Evolutionary conservation across 306 rosid genomes (phyloP).

Genomic region (Sphenostylis stenocarpa): DNA sequence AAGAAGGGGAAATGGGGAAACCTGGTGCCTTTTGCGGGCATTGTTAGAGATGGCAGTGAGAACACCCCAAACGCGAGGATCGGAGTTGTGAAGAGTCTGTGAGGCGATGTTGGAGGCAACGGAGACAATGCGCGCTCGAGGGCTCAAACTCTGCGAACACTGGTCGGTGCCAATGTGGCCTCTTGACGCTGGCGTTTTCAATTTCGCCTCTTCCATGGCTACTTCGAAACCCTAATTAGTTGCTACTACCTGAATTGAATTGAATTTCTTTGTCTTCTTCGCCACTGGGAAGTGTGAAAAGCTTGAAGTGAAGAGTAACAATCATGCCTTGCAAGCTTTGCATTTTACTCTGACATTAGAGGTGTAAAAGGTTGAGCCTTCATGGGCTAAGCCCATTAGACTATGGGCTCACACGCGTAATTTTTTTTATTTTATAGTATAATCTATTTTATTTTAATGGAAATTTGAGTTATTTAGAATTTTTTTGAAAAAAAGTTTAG

Average conservation of each 20-base stretch:
- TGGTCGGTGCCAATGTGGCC: not conserved
- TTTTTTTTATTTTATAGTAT: too few relatives aligned
- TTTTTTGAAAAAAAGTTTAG: too few relatives aligned
- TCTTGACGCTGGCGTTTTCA: not conserved
- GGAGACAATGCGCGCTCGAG: conserved; percentile 56
- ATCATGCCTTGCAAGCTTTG: too few relatives aligned
- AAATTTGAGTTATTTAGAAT: too few relatives aligned
- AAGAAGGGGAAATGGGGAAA: not conserved
- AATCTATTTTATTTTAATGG: too few relatives aligned
- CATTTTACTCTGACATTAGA: too few relatives aligned
- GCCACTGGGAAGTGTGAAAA: not conserved
- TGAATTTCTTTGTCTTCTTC: not conserved
- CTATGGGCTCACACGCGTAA: too few relatives aligned
- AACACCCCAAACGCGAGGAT: conserved; percentile 82
- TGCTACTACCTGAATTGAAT: not conserved
- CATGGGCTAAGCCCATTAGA: too few relatives aligned
- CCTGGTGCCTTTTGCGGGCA: conserved; percentile 88
- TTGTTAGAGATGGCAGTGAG: conserved; percentile 87
- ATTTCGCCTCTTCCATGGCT: conserved; percentile 40
- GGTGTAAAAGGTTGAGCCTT: too few relatives aligned
- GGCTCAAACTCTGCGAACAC: conserved; percentile 11
- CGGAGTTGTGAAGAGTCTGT: conserved; percentile 67
- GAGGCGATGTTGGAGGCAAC: conserved; percentile 73
- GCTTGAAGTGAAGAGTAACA: not conserved
- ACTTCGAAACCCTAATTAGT: conserved; percentile 61